phyloP scores from a whole-genome alignment of 1,284 basidiomycete genomes.

The Cryptococcus maquisensis region DNA sequence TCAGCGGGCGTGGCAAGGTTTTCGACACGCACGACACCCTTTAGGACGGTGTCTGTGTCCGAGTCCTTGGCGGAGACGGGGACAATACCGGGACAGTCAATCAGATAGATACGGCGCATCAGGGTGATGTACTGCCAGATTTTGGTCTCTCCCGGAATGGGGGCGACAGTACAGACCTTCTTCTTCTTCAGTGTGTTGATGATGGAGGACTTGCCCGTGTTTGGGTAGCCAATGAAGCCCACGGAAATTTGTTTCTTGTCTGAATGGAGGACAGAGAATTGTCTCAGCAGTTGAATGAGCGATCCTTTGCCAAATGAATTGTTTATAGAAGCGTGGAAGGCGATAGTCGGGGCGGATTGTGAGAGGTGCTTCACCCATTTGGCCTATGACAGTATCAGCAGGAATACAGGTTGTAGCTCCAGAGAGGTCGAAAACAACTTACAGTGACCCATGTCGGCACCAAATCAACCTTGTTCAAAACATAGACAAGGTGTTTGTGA shows the following conservation, averaged over 20 bases:
- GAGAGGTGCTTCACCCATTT: conserved; percentile 96
- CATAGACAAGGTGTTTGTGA: conserved; percentile 93
- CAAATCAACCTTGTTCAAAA: conserved; percentile 98
- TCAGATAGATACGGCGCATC: conserved; percentile 93
- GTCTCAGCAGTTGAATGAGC: conserved; percentile 91
- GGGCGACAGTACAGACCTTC: conserved; percentile 96
- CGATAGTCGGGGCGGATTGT: conserved; percentile 89
- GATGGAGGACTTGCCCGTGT: conserved; percentile 94
- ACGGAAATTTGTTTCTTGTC: conserved; percentile 99
- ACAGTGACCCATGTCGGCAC: conserved; percentile 99
- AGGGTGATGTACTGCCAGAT: conserved; percentile 99
- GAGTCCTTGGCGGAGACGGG: conserved; percentile 86
- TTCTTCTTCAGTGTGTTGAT: conserved; percentile 99
- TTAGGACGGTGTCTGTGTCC: conserved; percentile 88
- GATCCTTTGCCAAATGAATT: conserved; percentile 99
- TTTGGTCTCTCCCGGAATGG: conserved; percentile 97
- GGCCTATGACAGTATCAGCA: conserved; percentile 58
- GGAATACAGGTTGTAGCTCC: not conserved
- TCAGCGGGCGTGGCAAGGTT: conserved; percentile 90
- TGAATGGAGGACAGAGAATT: conserved; percentile 94
- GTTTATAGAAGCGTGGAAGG: conserved; percentile 97
- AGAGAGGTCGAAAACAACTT: conserved; percentile 47
- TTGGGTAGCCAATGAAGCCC: conserved; percentile 96
- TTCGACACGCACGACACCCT: conserved; percentile 95
- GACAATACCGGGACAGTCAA: conserved; percentile 98